Conservation (phyloP, 352 stramenopile genomes). For the Bremia lactucae region DNA sequence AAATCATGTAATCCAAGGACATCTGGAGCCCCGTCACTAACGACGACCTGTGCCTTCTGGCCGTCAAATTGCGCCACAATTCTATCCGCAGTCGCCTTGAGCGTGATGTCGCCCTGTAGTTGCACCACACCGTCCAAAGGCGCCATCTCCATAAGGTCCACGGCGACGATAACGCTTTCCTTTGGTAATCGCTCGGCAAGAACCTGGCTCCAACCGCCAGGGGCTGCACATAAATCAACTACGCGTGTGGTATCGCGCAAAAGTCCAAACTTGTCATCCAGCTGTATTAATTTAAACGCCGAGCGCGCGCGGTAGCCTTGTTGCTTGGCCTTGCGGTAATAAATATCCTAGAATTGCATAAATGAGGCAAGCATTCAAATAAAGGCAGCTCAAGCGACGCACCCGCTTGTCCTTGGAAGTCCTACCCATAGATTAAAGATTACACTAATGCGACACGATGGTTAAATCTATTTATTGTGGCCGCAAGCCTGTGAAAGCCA, state of each 20-base stretch:
- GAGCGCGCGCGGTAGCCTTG: slow-evolving; percentile 94
- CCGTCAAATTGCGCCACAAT: slow-evolving; percentile 62
- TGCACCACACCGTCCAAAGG: slow-evolving; percentile 82
- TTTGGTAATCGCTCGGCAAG: slow-evolving; percentile 60
- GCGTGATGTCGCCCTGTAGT: slow-evolving; percentile 77
- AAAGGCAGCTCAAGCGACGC: slow-evolving; percentile 12
- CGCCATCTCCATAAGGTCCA: slow-evolving; percentile 94
- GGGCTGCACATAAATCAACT: slow-evolving; percentile 75
- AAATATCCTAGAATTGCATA: slow-evolving; percentile 64
- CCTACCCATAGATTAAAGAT: slow-evolving; percentile 49
- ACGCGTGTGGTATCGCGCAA: slow-evolving; percentile 79
- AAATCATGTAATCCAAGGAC: slow-evolving; percentile 84
- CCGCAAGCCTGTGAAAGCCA: too few relatives aligned
- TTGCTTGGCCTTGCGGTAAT: slow-evolving; percentile 89
- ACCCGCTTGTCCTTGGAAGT: slow-evolving; percentile 88
- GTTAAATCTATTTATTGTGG: not conserved
- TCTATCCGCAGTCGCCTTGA: slow-evolving; percentile 55
- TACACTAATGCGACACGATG: too few relatives aligned
- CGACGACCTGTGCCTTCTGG: slow-evolving; percentile 92
- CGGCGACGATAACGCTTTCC: slow-evolving; percentile 46
- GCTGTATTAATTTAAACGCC: slow-evolving; percentile 98
- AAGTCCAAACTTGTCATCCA: slow-evolving; percentile 97
- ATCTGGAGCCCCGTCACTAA: slow-evolving; percentile 98
- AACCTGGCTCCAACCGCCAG: slow-evolving; percentile 82
- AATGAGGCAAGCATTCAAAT: not conserved